Conservation (phyloP, 129 eudicot species). For the Chrysanthemum makinoi region DNA sequence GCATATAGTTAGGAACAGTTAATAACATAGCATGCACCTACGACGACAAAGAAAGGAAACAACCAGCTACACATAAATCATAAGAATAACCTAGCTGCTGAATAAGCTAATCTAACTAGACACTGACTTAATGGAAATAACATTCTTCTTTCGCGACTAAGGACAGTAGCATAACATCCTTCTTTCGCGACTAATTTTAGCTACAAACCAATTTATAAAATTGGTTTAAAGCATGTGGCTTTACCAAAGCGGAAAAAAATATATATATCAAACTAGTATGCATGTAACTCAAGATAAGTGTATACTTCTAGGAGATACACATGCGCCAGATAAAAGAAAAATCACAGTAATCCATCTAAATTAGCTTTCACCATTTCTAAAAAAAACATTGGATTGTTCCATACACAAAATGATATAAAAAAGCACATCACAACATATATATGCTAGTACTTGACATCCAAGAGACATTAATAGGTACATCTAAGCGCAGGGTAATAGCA, state of each 20-base stretch:
- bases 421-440: too few relatives aligned
- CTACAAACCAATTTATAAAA: not conserved
- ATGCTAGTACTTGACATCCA: too few relatives aligned
- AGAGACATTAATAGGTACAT: too few relatives aligned
- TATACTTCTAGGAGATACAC: too few relatives aligned
- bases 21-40: not conserved
- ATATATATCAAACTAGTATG: too few relatives aligned
- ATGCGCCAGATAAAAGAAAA: too few relatives aligned
- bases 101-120: not conserved
- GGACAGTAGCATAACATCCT: constrained; percentile 4
- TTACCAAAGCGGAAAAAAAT: not conserved
- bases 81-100: not conserved
- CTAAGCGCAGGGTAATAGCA: too few relatives aligned
- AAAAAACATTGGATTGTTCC: too few relatives aligned
- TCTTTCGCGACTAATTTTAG: constrained; percentile 14
- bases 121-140: not conserved
- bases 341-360: too few relatives aligned
- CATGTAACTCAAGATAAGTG: too few relatives aligned
- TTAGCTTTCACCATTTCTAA: too few relatives aligned
- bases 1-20: constrained; percentile 1
- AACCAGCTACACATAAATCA: not conserved
- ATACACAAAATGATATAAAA: too few relatives aligned
- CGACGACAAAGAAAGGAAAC: not conserved
- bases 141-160: constrained; percentile 9
- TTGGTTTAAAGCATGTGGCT: not conserved